Base-by-base conservation (phyloP, 306 rosid genomes). In the Medicago ruthenica region DNA sequence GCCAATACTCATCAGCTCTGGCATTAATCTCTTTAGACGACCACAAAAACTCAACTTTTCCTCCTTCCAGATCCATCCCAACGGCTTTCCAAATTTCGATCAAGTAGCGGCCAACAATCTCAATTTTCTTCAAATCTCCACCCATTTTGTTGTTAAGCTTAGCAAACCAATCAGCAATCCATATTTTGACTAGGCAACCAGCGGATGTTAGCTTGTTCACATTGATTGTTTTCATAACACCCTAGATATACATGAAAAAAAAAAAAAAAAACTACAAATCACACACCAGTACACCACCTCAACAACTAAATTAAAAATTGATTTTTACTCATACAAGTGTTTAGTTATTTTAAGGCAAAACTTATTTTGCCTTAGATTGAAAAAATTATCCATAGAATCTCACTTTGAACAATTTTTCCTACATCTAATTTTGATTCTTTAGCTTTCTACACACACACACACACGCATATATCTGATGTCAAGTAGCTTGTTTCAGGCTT, bases 151-250 rank as follows among this genome's bases (percentile, higher is more conserved):
- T 91, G 84, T 91, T 91, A 2, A 91, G 83, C 89, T 86, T 89
- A 6, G 98, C 97, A 87, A 87, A 91, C 97, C 96, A 91, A 86
- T 93, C 98, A 3, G 97, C 92, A 80, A 93, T 88, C 97, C 96
- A 93, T 37, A 93, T 93, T 69, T 91, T 93, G 79, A 91, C 91
- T 21, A 83, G 80, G 65, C 98, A 93, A 5, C 98, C 98, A 7
- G 93, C 83, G 8, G 88, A 70, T 5, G 87, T 91, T 66, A 93
- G 88, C 85, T 89, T 91, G 87, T 93, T 7, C 48, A 63, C 69
- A 37, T 63, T 63, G 47, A 63, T 37, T 36, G 92, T 8, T 74
- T 91, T 93, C 98, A 93, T 76, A 14, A 93, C 92, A 51, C 98
- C 98, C 96, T 81, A 69, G 8, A 39, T 86, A 83, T 44, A 70